These are phyloP conservation scores for Micractinium conductrix DNA, from an alignment of 139 green algal genomes.

Conservation along the genomic window DNA sequence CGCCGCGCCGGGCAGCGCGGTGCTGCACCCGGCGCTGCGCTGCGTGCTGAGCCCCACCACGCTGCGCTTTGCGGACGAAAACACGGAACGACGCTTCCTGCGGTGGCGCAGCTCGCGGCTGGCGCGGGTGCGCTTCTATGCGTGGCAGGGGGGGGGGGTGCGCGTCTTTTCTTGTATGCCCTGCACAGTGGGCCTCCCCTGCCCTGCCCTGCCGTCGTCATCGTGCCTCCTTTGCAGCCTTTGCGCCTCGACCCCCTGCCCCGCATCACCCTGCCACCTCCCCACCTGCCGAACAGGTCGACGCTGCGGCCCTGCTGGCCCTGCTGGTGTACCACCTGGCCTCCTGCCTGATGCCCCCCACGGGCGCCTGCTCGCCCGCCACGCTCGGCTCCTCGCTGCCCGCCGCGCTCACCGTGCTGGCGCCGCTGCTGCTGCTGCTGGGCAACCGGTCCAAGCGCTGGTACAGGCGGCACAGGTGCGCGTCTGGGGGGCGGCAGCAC, in stretches of 20 bases:
- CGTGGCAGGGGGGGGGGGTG: no score
- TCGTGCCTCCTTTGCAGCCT: no score
- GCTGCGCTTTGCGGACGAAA: slow-evolving; percentile 19
- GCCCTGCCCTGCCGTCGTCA: no score
- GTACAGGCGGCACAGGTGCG: slow-evolving; percentile 20
- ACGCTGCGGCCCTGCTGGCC: neutral
- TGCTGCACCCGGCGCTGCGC: neutral
- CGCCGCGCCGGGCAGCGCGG: neutral
- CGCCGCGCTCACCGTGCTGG: slow-evolving; percentile 16
- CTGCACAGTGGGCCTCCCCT: no score
- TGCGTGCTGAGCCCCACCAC: neutral
- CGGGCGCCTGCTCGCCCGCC: neutral
- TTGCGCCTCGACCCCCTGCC: neutral
- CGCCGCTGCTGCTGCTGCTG: slow-evolving; percentile 8
- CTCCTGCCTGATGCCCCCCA: slow-evolving; percentile 12
- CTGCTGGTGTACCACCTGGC: slow-evolving; percentile 18
- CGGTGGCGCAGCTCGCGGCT: slow-evolving; percentile 5
- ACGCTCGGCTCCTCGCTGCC: neutral
- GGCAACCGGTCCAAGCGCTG: slow-evolving; percentile 2
- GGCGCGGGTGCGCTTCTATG: neutral
- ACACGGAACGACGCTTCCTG: slow-evolving; percentile 1
- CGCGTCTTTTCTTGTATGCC: no score
- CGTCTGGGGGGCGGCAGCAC: no score
- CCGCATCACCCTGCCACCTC: neutral
- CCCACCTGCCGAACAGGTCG: neutral